phyloP scores from a whole-genome alignment of 495 filamentous ascomycete genomes.

The Tuber melanosporum region DNA sequence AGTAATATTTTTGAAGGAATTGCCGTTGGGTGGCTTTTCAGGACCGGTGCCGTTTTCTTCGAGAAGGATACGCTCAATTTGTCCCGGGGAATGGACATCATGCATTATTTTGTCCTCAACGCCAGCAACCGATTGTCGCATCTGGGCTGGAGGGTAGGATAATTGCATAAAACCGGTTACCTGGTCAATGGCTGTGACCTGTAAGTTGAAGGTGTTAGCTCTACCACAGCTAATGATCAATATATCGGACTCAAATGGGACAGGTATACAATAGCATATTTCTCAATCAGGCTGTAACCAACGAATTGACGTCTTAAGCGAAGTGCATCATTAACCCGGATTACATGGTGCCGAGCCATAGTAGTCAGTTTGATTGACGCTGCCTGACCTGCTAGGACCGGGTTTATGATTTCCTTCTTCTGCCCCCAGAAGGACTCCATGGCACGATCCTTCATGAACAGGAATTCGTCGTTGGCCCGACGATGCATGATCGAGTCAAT shows the following conservation, averaged over 20 bases:
- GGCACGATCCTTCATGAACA: conserved; percentile 59
- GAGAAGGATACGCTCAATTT: conserved; percentile 31
- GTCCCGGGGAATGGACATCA: conserved; percentile 21
- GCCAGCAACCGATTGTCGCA: conserved; percentile 18
- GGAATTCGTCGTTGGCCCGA: conserved; percentile 61
- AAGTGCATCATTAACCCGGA: conserved; percentile 52
- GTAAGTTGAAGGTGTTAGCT: background rate
- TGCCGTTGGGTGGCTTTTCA: conserved; percentile 37
- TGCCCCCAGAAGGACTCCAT: conserved; percentile 68
- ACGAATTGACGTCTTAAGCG: conserved; percentile 25
- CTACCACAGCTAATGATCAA: background rate
- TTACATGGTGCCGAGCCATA: conserved; percentile 47
- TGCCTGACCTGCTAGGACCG: conserved; percentile 45
- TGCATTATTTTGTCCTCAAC: conserved; percentile 28
- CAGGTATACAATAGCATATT: conserved; percentile 22
- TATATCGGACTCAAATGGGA: background rate
- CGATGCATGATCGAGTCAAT: conserved; percentile 23
- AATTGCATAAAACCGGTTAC: conserved; percentile 22
- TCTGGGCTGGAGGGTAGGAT: conserved; percentile 33
- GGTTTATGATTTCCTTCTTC: conserved; percentile 48
- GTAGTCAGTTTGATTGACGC: conserved; percentile 47
- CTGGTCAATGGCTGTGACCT: conserved; percentile 35
- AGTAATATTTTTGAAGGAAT: conserved; percentile 38
- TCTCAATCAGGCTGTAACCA: conserved; percentile 15
- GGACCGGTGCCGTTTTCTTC: conserved; percentile 29